Evolutionary conservation across 345 rosid genomes (phyloP).

Genomic region (Theobroma cacao): DNA sequence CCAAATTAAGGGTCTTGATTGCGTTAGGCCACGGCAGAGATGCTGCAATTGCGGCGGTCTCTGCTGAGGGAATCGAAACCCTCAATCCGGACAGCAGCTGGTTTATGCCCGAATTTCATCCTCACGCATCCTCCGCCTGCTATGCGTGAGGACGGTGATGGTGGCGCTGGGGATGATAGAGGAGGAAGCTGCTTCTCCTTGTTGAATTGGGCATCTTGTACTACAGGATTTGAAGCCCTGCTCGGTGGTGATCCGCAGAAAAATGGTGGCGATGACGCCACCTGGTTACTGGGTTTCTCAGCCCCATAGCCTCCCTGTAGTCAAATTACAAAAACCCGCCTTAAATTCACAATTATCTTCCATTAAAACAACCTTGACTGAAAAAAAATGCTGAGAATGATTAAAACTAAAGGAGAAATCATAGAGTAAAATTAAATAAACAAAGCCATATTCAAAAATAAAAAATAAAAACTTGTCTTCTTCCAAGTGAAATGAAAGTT

Average conservation of each 20-base stretch:
- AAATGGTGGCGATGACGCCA: slow-evolving; percentile 62
- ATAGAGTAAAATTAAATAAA: not conserved
- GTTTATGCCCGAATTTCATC: slow-evolving; percentile 51
- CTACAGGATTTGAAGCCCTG: slow-evolving; percentile 63
- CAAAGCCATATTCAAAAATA: not conserved
- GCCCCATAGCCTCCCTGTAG: slow-evolving; percentile 46
- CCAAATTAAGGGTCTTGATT: not conserved
- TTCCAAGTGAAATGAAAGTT: not conserved
- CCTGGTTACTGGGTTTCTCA: slow-evolving; percentile 22
- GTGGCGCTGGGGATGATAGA: slow-evolving; percentile 25
- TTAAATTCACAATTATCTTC: not conserved
- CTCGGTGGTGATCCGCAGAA: slow-evolving; percentile 75
- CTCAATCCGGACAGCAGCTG: slow-evolving; percentile 74
- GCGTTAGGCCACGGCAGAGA: slow-evolving; percentile 64
- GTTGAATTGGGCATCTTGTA: slow-evolving; percentile 62
- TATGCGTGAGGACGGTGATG: slow-evolving; percentile 34
- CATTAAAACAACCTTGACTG: not conserved
- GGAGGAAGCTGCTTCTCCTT: slow-evolving; percentile 28
- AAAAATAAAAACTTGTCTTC: not conserved
- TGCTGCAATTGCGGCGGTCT: slow-evolving; percentile 58
- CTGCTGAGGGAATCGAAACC: slow-evolving; percentile 72
- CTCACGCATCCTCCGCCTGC: slow-evolving; percentile 62
- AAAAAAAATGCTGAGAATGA: too few relatives aligned
- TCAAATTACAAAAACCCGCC: not conserved
- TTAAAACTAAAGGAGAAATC: not conserved